Base-by-base conservation (phyloP, 257 asterid species). In the Rehmannia glutinosa region DNA sequence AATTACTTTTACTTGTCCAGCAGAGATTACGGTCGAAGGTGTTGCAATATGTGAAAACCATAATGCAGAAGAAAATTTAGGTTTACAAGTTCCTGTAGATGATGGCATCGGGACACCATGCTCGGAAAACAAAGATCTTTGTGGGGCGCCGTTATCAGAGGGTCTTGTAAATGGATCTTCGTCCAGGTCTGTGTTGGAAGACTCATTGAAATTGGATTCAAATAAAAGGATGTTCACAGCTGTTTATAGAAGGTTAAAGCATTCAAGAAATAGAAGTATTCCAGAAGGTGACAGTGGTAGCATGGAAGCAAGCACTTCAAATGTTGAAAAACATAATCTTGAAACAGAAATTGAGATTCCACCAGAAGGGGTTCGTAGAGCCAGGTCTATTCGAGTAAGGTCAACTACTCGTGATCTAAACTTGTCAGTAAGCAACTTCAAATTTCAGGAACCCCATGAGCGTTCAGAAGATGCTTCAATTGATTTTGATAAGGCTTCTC, bases 191-290 rank as follows among this genome's bases (percentile, higher is more conserved):
- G 71, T 66, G 58, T 58, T 79, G 75, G 84, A 77, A 61, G 93
- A 73, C 53, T 68, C 86, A 4, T 74, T 73, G 75, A 84, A 76
- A 64, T 49, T 67, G 74, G 91, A 82, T 70, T 78, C 89, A 23
- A 84, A 69, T 71, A 83, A 79, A 77, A 80, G 92, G 86, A 83
- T 79, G 86, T 82, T 86, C 59, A 70, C 84, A 53, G 91, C 95
- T 51, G 97, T 94, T 73, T 94, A 94, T 79, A 71, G 85, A 76
- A 85, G 99, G 84, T 81, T 80, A 68, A 92, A 78, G 78, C 72
- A 81, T 76, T 74, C 79, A 47, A 82, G 80, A 78, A 73, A 80
- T 57, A 87, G 85, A 79, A 77, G 66, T 56, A 84, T 75, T 59
- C 77, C 73, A 63, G 96, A 81, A 67, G 83, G 75, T 17, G 80